phyloP scores from a whole-genome alignment of 73 alveolate genomes.

The Paramecium primaurelia region DNA sequence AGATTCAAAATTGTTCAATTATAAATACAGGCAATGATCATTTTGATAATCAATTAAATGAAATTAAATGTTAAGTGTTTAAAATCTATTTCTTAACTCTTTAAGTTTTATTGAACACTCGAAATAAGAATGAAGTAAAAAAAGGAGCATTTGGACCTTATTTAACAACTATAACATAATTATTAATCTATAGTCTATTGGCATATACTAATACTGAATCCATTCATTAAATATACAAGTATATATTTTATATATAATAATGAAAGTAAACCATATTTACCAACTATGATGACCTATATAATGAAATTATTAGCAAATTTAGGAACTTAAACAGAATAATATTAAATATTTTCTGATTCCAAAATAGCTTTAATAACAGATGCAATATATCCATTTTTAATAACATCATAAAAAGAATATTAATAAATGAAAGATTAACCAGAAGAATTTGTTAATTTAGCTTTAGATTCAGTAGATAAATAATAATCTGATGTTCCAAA shows the following conservation, averaged over 20 bases:
- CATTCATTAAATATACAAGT: not conserved
- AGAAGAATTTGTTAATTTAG: conserved; percentile 72
- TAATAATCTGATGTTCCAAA: conserved; percentile 56
- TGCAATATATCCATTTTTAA: conserved; percentile 67
- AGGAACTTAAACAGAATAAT: conserved; percentile 58
- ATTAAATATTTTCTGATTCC: conserved; percentile 28
- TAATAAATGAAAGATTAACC: conserved; percentile 67
- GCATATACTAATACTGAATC: not conserved
- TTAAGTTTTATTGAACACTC: not conserved
- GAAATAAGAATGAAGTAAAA: conserved; percentile 30
- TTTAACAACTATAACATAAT: not conserved
- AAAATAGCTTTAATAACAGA: conserved; percentile 62
- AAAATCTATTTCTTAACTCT: not conserved
- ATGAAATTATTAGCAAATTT: conserved; percentile 15
- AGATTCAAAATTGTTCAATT: conserved; percentile 31
- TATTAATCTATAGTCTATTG: not conserved
- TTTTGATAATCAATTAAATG: conserved; percentile 27
- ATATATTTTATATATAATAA: not conserved
- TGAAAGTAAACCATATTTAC: not conserved
- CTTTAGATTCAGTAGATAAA: conserved; percentile 79
- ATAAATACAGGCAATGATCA: not conserved
- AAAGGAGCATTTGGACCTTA: conserved; percentile 29
- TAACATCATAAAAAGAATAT: conserved; percentile 63
- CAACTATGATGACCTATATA: not conserved
- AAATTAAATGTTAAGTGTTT: not conserved